Base-by-base conservation (phyloP, 352 stramenopile genomes). In the Pythium phragmitis region DNA sequence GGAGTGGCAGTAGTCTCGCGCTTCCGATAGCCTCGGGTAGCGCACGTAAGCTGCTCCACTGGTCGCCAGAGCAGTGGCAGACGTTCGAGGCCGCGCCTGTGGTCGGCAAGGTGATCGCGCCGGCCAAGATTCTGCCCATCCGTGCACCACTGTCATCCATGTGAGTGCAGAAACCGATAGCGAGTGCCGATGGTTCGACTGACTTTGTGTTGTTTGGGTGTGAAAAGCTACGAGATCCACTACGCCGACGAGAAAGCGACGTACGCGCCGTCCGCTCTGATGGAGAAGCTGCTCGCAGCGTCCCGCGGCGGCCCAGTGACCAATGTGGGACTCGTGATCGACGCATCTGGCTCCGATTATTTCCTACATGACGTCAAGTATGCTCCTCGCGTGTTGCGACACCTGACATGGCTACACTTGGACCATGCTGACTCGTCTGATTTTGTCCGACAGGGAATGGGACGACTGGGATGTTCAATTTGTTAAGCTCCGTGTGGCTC, bases 391-490 rank as follows among this genome's bases (percentile, higher is more conserved):
- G 43, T 36, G 23, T 7, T 37, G n/a, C 23, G 17, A 4, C 11
- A 11, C 50, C 11, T 46, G 33, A 58, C 9, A 58, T 42, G 41
- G 55, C 59, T 47, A 50, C 41, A 34, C 33, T 47, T 5, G 17
- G 12, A n/a, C 46, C 36, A 28, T 47, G 23, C 39, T 52, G 13
- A 39, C 54, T 61, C 11, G 28, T 34, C 36, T n/a, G 42, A 37
- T 43, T 52, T 36, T 23, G 7, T 42, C 19, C 2, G 5, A 23
- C 42, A 95, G 87, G 55, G 87, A 96, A 69, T 96, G 87, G 87
- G 79, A 92, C 26, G 87, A 96, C 58, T 96, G 87, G 87, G 87
- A 96, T 49, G 87, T 96, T 1, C 68, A 90, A 42, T 96, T 88
- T 54, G 72, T 88, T 36, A 94, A 96, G 62, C 72, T 96, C 3